A percentile compares a stretch with the other conserved stretches of the same genome.
Evolutionary conservation across 164 flowering plant species (phyloP).

Genomic region (Cinnamomum micranthum): DNA sequence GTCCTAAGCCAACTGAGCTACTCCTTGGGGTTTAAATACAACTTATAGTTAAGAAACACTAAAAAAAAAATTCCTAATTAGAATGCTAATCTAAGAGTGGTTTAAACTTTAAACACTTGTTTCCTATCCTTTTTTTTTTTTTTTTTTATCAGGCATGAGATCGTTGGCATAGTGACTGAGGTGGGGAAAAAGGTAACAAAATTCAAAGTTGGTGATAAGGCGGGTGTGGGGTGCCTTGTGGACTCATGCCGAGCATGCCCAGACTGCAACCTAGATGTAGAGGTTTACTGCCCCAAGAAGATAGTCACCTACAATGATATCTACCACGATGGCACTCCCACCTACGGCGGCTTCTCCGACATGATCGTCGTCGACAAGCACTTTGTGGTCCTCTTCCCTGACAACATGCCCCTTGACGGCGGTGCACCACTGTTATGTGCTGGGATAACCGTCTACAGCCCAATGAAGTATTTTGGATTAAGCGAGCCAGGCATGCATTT

Average conservation of each 20-base stretch:
- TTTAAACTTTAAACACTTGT: too few species aligned
- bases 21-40: too few species aligned
- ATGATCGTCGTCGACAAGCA: conserved; percentile 31
- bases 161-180: conserved; percentile 46
- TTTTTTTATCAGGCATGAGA: conserved; percentile 41
- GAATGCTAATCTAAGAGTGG: too few species aligned
- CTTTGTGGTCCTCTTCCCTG: conserved; percentile 37
- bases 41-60: too few species aligned
- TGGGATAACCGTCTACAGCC: conserved; percentile 50
- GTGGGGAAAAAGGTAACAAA: conserved; percentile 48
- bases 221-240: conserved; percentile 57
- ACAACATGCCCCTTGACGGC: conserved; percentile 39
- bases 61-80: too few species aligned
- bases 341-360: conserved; percentile 40
- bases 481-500: conserved; percentile 33
- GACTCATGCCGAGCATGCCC: conserved; percentile 32
- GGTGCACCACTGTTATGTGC: conserved; percentile 46
- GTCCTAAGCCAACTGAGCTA: too few species aligned
- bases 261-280: conserved; percentile 20
- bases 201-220: conserved; percentile 49
- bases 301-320: conserved; percentile 20
- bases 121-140: too few species aligned
- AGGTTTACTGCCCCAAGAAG: conserved; percentile 32
- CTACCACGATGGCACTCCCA: conserved; percentile 25
- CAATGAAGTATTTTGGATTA: conserved; percentile 36